Evolutionary conservation across 805 yeast genomes (phyloP).

Genomic region (Sugiyamaella americana): DNA sequence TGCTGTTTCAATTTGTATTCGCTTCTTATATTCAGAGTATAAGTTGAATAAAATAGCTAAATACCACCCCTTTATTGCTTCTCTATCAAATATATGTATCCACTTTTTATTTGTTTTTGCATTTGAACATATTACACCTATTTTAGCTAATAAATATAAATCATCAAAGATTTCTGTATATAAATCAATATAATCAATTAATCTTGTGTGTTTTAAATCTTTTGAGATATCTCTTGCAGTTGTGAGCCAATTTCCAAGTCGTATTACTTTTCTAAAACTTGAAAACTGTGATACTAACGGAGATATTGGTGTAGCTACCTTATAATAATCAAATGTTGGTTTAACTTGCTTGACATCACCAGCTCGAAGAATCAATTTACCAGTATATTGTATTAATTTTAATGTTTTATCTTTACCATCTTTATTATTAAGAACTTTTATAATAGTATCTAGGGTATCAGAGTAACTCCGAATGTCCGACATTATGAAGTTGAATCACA

Average conservation of each 20-base stretch:
- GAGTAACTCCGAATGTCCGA: not conserved
- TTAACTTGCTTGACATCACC: constrained; percentile 5
- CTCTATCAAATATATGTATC: constrained; percentile 20
- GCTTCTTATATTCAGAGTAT: constrained; percentile 11
- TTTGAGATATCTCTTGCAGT: constrained; percentile 11
- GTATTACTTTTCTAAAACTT: constrained; percentile 27
- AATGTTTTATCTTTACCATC: constrained; percentile 29
- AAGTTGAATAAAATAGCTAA: constrained; percentile 21
- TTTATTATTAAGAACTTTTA: constrained; percentile 17
- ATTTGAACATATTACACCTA: constrained; percentile 19
- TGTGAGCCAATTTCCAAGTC: constrained; percentile 28
- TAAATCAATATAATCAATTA: constrained; percentile 21
- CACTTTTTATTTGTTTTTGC: constrained; percentile 13
- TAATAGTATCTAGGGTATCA: not conserved
- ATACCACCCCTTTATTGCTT: constrained; percentile 27
- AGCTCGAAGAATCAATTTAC: constrained; percentile 22
- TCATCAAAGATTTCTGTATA: constrained; percentile 29
- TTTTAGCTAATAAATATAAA: constrained; percentile 24
- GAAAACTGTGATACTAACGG: constrained; percentile 25
- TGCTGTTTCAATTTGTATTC: not conserved
- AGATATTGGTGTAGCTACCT: constrained; percentile 10
- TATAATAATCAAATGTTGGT: constrained; percentile 3
- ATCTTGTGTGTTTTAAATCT: constrained; percentile 4
- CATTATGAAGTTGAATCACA: no score
- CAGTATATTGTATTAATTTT: constrained; percentile 27